Evolutionary conservation across 345 rosid genomes (phyloP).

Genomic region (Eucalyptus rudis): DNA sequence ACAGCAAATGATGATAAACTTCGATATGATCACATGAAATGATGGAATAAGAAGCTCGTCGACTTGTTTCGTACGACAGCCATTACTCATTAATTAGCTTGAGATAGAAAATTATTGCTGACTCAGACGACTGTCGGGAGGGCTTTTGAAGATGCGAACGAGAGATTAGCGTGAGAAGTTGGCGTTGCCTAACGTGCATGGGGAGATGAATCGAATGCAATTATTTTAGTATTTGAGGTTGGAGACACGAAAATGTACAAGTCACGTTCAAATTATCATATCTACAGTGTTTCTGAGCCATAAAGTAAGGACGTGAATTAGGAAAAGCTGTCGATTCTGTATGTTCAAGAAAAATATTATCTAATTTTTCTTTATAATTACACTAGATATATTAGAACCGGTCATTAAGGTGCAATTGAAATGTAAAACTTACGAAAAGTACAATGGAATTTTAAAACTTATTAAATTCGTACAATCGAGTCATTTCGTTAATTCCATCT

Average conservation of each 20-base stretch:
- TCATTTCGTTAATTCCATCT: background rate
- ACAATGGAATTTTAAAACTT: background rate
- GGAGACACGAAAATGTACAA: background rate
- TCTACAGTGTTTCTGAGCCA: background rate
- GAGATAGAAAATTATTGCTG: background rate
- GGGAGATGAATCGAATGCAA: background rate
- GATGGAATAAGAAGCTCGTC: background rate
- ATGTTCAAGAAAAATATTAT: background rate
- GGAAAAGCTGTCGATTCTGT: background rate
- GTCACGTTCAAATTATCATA: background rate
- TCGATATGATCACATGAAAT: background rate
- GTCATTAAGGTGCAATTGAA: fast-evolving
- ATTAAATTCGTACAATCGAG: fast-evolving
- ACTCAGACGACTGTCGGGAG: background rate
- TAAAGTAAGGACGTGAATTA: background rate
- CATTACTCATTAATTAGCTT: background rate
- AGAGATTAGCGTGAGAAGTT: background rate
- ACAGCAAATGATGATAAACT: background rate
- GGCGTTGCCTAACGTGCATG: background rate
- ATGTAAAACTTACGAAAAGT: background rate
- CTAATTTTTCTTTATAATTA: too few species aligned
- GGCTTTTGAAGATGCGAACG: background rate
- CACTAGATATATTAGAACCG: fast-evolving
- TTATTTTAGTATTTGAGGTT: background rate
- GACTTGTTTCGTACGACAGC: background rate